Evolutionary conservation across 257 asterid genomes (phyloP).

Genomic region (Przewalskia tangutica): DNA sequence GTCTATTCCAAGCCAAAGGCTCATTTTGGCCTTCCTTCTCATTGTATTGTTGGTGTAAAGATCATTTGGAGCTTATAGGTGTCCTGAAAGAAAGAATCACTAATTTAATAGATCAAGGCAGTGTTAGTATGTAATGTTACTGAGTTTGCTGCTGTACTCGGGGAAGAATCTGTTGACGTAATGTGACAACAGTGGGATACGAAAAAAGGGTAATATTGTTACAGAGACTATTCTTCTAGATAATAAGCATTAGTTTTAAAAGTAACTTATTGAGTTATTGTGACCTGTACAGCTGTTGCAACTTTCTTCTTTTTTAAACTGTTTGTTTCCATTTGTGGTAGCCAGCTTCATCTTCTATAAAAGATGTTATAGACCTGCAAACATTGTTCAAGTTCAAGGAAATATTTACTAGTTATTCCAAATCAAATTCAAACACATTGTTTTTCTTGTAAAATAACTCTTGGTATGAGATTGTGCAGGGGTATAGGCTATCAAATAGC

Average conservation of each 20-base stretch:
- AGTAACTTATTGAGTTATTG: background rate
- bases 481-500: too few species aligned
- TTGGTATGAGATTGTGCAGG: too few species aligned
- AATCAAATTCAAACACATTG: too few species aligned
- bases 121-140: background rate
- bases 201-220: background rate
- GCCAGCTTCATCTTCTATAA: background rate
- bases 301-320: background rate
- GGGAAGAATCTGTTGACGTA: background rate
- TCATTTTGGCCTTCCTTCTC: background rate
- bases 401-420: background rate
- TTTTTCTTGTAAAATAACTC: too few species aligned
- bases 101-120: background rate
- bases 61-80: background rate
- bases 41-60: background rate
- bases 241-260: background rate
- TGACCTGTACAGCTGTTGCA: background rate
- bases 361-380: background rate
- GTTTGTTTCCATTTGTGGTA: background rate
- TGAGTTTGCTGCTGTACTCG: background rate
- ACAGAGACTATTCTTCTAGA: background rate
- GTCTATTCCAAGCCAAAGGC: background rate
- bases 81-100: background rate
- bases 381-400: background rate
- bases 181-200: background rate